Conservation (phyloP, 441 rosid genomes). For the Bocquillonia castaneifolia region DNA sequence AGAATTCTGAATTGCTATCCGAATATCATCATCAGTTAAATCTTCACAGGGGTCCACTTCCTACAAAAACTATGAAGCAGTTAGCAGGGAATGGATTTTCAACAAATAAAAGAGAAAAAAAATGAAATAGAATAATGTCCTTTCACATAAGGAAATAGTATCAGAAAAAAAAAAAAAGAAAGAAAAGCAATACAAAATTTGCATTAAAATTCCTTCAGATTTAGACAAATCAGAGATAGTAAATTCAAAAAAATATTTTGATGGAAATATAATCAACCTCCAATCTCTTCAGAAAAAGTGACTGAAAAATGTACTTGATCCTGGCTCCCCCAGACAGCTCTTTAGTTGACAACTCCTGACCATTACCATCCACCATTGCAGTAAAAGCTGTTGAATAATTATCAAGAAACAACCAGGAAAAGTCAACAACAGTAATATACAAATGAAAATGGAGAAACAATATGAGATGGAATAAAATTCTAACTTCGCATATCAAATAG, state of each 20-base stretch:
- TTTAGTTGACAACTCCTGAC: constrained; percentile 47
- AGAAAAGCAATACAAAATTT: not conserved
- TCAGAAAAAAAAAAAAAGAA: not conserved
- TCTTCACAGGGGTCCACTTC: constrained; percentile 57
- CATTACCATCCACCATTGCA: constrained; percentile 63
- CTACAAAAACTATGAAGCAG: constrained; percentile 22
- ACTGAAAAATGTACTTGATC: constrained; percentile 63
- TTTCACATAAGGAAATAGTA: not conserved
- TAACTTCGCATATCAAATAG: not conserved
- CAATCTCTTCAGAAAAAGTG: constrained; percentile 60
- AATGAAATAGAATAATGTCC: not conserved
- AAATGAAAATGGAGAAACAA: not conserved
- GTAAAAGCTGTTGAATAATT: constrained; percentile 42
- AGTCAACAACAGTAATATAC: not conserved
- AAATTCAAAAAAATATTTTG: not conserved
- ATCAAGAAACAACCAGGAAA: constrained; percentile 4
- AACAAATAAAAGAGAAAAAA: not conserved
- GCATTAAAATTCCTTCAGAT: not conserved
- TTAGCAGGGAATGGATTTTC: constrained; percentile 15
- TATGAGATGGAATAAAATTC: not conserved
- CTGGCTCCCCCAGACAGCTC: constrained; percentile 78
- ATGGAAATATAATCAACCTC: constrained; percentile 36
- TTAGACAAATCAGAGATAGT: not conserved
- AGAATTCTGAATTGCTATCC: constrained; percentile 50
- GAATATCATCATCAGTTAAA: constrained; percentile 53